Percentiles rank a stretch among this genome's conserved stretches.
phyloP scores from a whole-genome alignment of 768 basidiomycete genomes.

The Candolleomyces eurysporus region DNA sequence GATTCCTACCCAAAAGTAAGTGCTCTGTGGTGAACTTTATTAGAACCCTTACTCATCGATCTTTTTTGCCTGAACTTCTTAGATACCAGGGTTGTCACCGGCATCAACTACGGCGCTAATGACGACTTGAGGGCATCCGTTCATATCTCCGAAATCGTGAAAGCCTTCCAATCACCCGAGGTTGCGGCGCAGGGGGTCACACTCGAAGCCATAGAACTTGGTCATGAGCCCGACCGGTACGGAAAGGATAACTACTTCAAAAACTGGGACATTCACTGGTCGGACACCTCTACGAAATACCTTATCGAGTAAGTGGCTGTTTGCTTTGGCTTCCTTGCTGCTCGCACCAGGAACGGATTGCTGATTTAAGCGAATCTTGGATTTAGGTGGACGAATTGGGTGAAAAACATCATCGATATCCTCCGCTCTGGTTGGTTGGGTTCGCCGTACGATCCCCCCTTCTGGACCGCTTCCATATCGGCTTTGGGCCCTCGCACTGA shows the following conservation, averaged over 20 bases:
- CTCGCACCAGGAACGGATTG: not conserved
- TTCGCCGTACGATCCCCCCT: not conserved
- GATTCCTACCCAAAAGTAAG: constrained; percentile 3
- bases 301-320: not conserved
- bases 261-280: constrained; percentile 2
- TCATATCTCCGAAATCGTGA: not conserved
- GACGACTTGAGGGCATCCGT: not conserved
- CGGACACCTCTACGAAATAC: constrained; percentile 1
- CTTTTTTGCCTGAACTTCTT: not conserved
- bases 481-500: not conserved
- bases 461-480: constrained; percentile 1
- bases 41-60: not conserved
- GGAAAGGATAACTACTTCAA: constrained; percentile 1
- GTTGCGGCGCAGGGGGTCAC: not conserved
- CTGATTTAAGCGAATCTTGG: not conserved
- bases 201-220: not conserved
- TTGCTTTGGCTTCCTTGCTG: not conserved
- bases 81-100: constrained; percentile 2
- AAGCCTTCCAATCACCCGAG: not conserved
- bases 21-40: not conserved
- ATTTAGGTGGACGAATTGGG: constrained; percentile 3
- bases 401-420: constrained; percentile 3
- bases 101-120: constrained; percentile 2
- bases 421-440: not conserved
- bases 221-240: constrained; percentile 1